Evolutionary conservation across 1,139 yeast genomes (phyloP).

Genomic region (Yamadazyma friedrichii): DNA sequence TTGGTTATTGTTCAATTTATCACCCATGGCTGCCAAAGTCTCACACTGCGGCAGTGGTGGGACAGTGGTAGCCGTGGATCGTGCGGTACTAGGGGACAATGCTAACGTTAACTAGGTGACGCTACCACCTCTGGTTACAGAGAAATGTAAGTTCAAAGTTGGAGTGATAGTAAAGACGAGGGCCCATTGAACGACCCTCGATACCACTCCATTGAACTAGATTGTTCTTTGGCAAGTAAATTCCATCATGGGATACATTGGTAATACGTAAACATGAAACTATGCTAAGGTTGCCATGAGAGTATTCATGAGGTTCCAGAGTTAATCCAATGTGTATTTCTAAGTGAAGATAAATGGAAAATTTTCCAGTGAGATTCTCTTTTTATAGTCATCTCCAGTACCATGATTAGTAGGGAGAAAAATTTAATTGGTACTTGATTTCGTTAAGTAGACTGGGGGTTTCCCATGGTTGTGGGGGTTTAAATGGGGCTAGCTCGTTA

Average conservation of each 20-base stretch:
- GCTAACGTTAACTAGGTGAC: no score
- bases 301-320: slow-evolving; percentile 6
- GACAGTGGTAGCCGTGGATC: no score
- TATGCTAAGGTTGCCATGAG: slow-evolving; percentile 47
- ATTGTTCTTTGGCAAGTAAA: slow-evolving; percentile 39
- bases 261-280: slow-evolving; percentile 39
- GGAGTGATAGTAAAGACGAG: slow-evolving; percentile 8
- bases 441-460: slow-evolving; percentile 39
- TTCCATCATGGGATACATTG: slow-evolving; percentile 48
- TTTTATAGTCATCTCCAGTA: neutral
- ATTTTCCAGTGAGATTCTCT: no score
- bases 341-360: no score
- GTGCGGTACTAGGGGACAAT: no score
- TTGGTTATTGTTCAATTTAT: neutral
- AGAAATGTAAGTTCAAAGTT: slow-evolving; percentile 1
- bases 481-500: slow-evolving; percentile 8
- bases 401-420: slow-evolving; percentile 3
- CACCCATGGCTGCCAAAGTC: neutral
- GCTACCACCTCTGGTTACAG: neutral
- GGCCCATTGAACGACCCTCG: slow-evolving; percentile 4
- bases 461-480: slow-evolving; percentile 16
- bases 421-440: slow-evolving; percentile 21
- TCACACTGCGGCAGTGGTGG: no score
- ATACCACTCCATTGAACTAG: slow-evolving; percentile 5
- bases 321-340: neutral